Conservation (phyloP, 345 rosid genomes). For the Salix arbutifolia region DNA sequence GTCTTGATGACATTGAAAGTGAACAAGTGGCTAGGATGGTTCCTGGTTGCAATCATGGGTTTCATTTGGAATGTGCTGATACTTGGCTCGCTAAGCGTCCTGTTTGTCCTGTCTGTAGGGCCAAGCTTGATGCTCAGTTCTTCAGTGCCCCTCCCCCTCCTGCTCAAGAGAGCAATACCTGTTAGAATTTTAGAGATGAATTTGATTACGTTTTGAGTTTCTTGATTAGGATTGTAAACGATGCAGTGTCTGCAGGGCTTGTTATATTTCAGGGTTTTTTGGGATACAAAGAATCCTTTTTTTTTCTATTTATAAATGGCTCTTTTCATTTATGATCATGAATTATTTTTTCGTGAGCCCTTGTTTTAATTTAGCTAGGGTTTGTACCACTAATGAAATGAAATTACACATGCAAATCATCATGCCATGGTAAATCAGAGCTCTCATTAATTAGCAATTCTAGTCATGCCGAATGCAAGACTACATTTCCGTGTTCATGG, state of each 20-base stretch:
- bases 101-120: constrained; percentile 67
- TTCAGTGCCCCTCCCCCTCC: neutral
- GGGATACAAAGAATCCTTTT: no score
- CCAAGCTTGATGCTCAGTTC: constrained; percentile 38
- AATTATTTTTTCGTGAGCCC: no score
- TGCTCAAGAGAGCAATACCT: constrained; percentile 3
- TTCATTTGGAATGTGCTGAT: constrained; percentile 72
- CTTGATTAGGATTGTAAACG: neutral
- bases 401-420: no score
- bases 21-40: constrained; percentile 57
- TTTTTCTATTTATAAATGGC: no score
- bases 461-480: neutral
- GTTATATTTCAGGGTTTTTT: neutral
- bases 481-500: neutral
- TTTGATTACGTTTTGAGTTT: neutral
- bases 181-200: neutral
- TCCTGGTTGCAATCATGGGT: constrained; percentile 87
- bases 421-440: no score
- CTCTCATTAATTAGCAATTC: no score
- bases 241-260: neutral
- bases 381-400: no score
- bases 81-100: constrained; percentile 68
- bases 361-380: no score
- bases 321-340: no score
- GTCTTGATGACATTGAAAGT: constrained; percentile 64